Evolutionary conservation across 257 asterid genomes (phyloP), one percentile per base, ranked within the genome.

Genomic region (Solanum virginianum): DNA sequence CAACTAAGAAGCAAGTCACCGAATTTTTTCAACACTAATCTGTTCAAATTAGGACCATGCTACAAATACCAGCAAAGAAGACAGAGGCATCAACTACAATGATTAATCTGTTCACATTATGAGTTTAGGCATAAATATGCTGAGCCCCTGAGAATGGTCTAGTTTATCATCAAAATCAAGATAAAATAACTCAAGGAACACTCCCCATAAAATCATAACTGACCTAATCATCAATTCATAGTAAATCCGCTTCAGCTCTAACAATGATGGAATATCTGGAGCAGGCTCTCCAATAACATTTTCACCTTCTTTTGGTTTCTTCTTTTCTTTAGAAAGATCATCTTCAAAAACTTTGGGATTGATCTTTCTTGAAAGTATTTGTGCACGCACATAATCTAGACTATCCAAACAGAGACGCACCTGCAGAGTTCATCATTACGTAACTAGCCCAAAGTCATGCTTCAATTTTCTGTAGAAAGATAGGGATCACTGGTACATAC

Each of bases 321-420:
- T 97, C 93, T 89, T 94, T 82, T 95, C 98, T 88, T 97, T 94
- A 55, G 97, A 87, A 60, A 95, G 45, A 84, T 95, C 98, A 82
- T 89, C 96, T 90, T 97, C 99, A 92, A 97, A 97, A 80, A 94
- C 99, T 89, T 96, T 93, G 26, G 99, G 93, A 88, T 98, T 97
- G 85, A 97, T 94, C 92, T 94, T 96, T 88, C 99, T 91, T 7
- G 99, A 95, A 66, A 95, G 98, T 89, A 97, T 97, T 85, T 97
- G 99, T 39, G 98, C 99, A 74, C 99, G 98, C 3, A 97, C 98
- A 89, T 90, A 95, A 89, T 97, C 99, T 88, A 89, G 92, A 89
- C 96, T 95, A 84, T 97, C 98, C 87, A 97, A 92, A 88, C 99
- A 97, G 79, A 97, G 88, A 85, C 99, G 97, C 36, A 97, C 99